Conservation (phyloP, 257 asterid species). For the Solanum habrochaites region DNA sequence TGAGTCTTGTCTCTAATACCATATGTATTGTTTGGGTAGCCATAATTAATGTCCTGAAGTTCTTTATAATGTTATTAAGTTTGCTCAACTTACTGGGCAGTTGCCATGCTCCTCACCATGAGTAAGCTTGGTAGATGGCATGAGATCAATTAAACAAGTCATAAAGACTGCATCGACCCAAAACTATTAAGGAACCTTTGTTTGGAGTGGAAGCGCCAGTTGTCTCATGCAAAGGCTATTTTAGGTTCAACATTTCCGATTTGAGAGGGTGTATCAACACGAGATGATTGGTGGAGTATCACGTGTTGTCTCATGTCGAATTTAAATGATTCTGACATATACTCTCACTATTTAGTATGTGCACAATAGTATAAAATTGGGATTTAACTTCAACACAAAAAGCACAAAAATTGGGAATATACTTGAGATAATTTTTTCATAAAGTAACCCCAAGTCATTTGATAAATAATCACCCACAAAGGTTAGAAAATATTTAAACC, state of each 20-base stretch:
- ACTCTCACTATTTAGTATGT: background rate
- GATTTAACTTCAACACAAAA: background rate
- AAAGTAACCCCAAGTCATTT: background rate
- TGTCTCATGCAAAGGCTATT: background rate
- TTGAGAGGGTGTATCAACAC: background rate
- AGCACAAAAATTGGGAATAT: background rate
- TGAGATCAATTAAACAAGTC: background rate
- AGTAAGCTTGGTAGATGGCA: background rate
- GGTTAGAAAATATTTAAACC: background rate
- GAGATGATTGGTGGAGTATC: background rate
- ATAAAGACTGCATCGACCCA: background rate
- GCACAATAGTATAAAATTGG: background rate
- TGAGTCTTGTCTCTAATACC: background rate
- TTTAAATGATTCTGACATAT: background rate
- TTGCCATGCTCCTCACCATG: background rate
- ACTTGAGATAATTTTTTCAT: background rate
- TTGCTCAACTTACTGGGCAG: background rate
- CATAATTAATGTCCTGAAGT: background rate
- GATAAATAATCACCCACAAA: background rate
- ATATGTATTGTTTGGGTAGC: background rate
- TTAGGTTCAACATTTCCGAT: background rate
- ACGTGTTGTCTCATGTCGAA: background rate
- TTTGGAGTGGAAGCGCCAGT: background rate
- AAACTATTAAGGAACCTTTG: background rate
- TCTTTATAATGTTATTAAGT: background rate